phyloP scores from a whole-genome alignment of 495 filamentous ascomycete species.

The Talaromyces ruber region DNA sequence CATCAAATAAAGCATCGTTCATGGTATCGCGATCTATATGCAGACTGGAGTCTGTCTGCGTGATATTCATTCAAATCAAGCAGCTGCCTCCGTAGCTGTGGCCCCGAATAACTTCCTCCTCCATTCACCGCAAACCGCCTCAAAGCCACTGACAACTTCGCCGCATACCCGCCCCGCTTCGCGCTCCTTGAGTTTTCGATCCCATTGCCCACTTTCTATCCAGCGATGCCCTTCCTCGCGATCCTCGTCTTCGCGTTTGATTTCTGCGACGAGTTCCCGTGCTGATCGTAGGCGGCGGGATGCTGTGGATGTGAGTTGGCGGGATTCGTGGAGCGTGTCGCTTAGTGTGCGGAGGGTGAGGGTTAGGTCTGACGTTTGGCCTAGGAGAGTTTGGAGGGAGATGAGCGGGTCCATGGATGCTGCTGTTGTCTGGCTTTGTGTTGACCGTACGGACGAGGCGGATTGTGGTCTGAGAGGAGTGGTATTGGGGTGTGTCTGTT shows the following conservation, averaged over 20 bases:
- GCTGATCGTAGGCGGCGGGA: constrained; percentile 65
- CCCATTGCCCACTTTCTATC: constrained; percentile 75
- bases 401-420: constrained; percentile 35
- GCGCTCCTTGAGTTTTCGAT: constrained; percentile 58
- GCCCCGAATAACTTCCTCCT: constrained; percentile 46
- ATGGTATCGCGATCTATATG: constrained; percentile 1
- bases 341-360: constrained; percentile 73
- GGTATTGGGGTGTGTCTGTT: constrained; percentile 40
- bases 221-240: constrained; percentile 72
- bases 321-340: constrained; percentile 92
- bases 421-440: constrained; percentile 7
- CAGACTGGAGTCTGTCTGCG: neutral
- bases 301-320: constrained; percentile 74
- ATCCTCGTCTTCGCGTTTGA: constrained; percentile 71
- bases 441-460: constrained; percentile 18
- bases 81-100: constrained; percentile 14
- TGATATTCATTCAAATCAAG: neutral
- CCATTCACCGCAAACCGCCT: constrained; percentile 67
- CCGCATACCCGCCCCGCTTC: constrained; percentile 72
- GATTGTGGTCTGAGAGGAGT: constrained; percentile 36
- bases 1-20: neutral
- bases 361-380: constrained; percentile 65
- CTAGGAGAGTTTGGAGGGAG: constrained; percentile 43
- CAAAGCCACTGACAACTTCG: constrained; percentile 87
- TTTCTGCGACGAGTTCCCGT: constrained; percentile 72